These are phyloP conservation scores for Adansonia grandidieri DNA, from an alignment of 441 rosid species.

Conservation along the genomic window DNA sequence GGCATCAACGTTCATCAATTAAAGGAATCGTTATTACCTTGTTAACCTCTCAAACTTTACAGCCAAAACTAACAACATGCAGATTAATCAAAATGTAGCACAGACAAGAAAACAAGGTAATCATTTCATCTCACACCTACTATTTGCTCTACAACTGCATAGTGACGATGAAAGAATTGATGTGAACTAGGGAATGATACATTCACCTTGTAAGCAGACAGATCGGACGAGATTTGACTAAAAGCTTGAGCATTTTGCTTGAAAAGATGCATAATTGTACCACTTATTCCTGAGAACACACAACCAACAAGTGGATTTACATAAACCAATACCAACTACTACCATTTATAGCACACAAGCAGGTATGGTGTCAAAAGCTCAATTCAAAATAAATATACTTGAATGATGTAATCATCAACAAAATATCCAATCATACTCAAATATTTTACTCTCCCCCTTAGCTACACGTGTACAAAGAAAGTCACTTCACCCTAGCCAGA, in stretches of 20 bases:
- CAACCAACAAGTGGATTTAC: background rate
- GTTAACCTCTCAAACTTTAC: background rate
- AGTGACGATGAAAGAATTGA: conserved; percentile 6
- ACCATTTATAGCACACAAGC: no score
- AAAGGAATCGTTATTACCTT: background rate
- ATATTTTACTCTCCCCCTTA: no score
- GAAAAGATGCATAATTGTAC: conserved; percentile 9
- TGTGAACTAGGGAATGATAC: conserved; percentile 16
- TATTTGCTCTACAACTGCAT: background rate
- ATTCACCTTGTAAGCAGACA: conserved; percentile 66
- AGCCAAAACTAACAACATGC: background rate
- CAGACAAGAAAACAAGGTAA: no score
- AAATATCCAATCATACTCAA: no score
- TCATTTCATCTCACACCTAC: background rate
- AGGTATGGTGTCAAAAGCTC: no score
- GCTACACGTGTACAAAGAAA: no score
- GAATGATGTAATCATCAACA: no score
- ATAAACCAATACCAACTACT: no score
- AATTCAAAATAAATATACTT: no score
- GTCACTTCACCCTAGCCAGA: no score
- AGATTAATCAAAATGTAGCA: background rate
- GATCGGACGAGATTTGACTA: conserved; percentile 69
- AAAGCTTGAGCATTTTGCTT: conserved; percentile 27
- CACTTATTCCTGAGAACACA: conserved; percentile 1
- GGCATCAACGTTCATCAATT: background rate